A percentile compares a stretch with the other conserved stretches of the same genome.
phyloP scores from a whole-genome alignment of 306 rosid species.

The Begonia fuchsioides region DNA sequence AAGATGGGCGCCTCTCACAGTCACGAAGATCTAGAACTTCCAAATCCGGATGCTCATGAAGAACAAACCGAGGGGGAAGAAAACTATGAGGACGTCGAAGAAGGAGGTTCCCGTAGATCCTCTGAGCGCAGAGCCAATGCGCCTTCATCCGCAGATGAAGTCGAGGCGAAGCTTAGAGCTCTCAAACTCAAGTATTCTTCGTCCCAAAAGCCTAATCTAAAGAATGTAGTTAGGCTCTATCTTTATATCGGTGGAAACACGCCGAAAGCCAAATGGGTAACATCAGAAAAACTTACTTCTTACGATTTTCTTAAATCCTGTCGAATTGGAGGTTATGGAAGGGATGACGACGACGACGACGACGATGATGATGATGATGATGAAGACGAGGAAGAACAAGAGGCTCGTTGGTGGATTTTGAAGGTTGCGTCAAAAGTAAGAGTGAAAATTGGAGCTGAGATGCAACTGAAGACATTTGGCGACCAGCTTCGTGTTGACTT shows the following conservation, averaged over 20 bases:
- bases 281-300: conserved; percentile 51
- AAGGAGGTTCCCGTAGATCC: conserved; percentile 21
- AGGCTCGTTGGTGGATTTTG: conserved; percentile 46
- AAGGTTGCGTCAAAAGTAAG: conserved; percentile 53
- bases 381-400: conserved; percentile 14
- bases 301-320: conserved; percentile 39
- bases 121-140: conserved; percentile 32
- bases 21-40: conserved; percentile 42
- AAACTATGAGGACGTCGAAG: conserved; percentile 41
- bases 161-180: conserved; percentile 75
- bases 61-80: no score
- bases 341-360: neutral
- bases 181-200: conserved; percentile 65
- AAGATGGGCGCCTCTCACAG: conserved; percentile 71
- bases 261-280: conserved; percentile 78
- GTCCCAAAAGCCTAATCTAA: conserved; percentile 25
- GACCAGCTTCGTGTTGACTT: conserved; percentile 79
- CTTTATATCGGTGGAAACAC: conserved; percentile 66
- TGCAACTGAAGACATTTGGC: conserved; percentile 51
- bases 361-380: conserved; percentile 29
- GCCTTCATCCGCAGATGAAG: conserved; percentile 58
- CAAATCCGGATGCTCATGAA: conserved; percentile 40
- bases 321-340: conserved; percentile 15
- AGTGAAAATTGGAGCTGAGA: conserved; percentile 33
- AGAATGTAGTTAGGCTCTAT: conserved; percentile 74